Conservation (phyloP, 495 filamentous ascomycete species). For the Penicillium bialowiezense region DNA sequence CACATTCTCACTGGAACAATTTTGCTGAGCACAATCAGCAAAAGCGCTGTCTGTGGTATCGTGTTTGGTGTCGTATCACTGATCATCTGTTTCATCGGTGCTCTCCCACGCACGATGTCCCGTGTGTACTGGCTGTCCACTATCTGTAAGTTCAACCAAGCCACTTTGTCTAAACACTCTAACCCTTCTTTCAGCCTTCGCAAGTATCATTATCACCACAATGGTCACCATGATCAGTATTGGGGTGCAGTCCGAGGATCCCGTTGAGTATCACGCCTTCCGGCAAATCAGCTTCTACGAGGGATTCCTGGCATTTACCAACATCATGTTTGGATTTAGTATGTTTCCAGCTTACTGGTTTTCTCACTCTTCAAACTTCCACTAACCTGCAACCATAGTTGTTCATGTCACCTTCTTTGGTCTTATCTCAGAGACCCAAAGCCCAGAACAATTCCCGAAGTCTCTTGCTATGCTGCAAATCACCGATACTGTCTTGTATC, state of each 20-base stretch:
- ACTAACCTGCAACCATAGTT: constrained; percentile 19
- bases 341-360: not conserved
- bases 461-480: constrained; percentile 58
- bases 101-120: constrained; percentile 10
- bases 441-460: constrained; percentile 59
- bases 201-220: constrained; percentile 61
- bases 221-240: constrained; percentile 64
- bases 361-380: not conserved
- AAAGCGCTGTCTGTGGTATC: constrained; percentile 63
- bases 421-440: constrained; percentile 71
- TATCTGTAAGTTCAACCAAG: constrained; percentile 28
- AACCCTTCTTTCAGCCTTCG: constrained; percentile 16
- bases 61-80: constrained; percentile 50
- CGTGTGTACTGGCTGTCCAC: constrained; percentile 28
- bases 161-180: too few species aligned
- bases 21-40: constrained; percentile 62
- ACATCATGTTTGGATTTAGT: constrained; percentile 68
- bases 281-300: constrained; percentile 12
- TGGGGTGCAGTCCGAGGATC: constrained; percentile 37
- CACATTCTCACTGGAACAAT: constrained; percentile 74
- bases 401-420: constrained; percentile 67
- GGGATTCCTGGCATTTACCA: constrained; percentile 60
- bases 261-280: constrained; percentile 12
- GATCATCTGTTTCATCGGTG: constrained; percentile 16
- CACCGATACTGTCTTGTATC: constrained; percentile 63